Conservation (phyloP, 1,139 yeast genomes). For the Geotrichum reessii region DNA sequence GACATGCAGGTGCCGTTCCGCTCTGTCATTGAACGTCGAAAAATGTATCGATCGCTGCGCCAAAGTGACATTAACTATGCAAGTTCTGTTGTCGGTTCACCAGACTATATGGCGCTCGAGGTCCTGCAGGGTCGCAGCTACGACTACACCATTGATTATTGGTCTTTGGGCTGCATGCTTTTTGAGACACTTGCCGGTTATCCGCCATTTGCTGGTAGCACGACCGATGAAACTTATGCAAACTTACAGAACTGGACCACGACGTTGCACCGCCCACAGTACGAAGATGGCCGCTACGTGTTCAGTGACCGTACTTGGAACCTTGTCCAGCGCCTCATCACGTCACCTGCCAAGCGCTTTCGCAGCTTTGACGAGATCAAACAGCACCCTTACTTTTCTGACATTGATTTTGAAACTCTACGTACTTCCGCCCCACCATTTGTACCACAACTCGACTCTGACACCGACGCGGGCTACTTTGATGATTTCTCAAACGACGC, state of each 20-base stretch:
- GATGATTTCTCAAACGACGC: conserved; percentile 96
- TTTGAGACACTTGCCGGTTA: conserved; percentile 91
- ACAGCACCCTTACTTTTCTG: conserved; percentile 74
- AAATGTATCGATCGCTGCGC: conserved; percentile 71
- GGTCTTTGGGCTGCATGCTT: conserved; percentile 96
- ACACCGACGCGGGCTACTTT: conserved; percentile 97
- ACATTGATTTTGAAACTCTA: conserved; percentile 69
- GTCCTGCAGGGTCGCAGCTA: conserved; percentile 91
- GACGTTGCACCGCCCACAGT: conserved; percentile 81
- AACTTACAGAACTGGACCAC: conserved; percentile 92
- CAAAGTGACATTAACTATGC: conserved; percentile 68
- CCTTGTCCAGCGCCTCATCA: conserved; percentile 65
- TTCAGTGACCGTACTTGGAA: conserved; percentile 98
- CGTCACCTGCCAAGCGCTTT: conserved; percentile 70
- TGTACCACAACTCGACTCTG: conserved; percentile 92
- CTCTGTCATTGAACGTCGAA: conserved; percentile 82
- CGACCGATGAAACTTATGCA: conserved; percentile 90
- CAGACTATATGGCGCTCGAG: conserved; percentile 98
- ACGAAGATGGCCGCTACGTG: conserved; percentile 84
- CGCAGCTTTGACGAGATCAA: conserved; percentile 76
- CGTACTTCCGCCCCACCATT: conserved; percentile 77
- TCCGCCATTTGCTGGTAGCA: conserved; percentile 94
- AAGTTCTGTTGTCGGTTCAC: conserved; percentile 94
- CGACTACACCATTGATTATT: conserved; percentile 94
- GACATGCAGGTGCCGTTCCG: conserved; percentile 59